These are phyloP conservation scores for Phialophora chinensis DNA, from an alignment of 2,329 filamentous ascomycete genomes.

Conservation along the genomic window DNA sequence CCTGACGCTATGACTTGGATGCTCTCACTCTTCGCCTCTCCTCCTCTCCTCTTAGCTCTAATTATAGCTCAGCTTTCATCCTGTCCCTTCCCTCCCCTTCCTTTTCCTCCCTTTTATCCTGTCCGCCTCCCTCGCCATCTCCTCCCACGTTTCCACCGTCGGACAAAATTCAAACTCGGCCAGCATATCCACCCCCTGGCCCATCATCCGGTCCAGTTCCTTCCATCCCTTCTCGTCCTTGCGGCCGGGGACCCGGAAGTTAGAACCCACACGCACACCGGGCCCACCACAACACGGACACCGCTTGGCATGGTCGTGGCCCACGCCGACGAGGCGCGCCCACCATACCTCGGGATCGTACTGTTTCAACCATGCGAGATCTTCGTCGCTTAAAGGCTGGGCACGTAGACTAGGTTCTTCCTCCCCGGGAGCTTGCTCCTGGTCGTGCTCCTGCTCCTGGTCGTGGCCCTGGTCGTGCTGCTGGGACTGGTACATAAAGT, in stretches of 20 bases:
- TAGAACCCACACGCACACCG: constrained; percentile 6
- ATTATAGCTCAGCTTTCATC: no score
- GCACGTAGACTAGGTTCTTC: no score
- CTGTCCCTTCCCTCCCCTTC: no score
- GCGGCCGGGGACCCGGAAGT: not conserved
- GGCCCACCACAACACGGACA: not conserved
- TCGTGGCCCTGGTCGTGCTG: no score
- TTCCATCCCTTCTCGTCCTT: constrained; percentile 1
- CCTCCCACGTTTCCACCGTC: constrained; percentile 3
- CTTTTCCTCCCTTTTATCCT: not conserved
- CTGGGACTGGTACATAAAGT: not conserved
- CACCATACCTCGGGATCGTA: constrained; percentile 4
- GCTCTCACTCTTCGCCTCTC: no score
- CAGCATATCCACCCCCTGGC: not conserved
- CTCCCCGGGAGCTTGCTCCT: no score
- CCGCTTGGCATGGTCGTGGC: constrained; percentile 2
- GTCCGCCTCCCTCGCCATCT: constrained; percentile 8
- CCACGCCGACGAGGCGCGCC: not conserved
- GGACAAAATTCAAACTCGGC: constrained; percentile 15
- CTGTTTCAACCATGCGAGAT: not conserved
- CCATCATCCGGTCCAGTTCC: not conserved
- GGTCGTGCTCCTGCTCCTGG: no score
- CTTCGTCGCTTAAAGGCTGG: not conserved
- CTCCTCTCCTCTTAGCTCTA: no score
- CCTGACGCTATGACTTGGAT: not conserved